Conservation (phyloP, 2,329 filamentous ascomycete species). For the Colletotrichum zoysiae region DNA sequence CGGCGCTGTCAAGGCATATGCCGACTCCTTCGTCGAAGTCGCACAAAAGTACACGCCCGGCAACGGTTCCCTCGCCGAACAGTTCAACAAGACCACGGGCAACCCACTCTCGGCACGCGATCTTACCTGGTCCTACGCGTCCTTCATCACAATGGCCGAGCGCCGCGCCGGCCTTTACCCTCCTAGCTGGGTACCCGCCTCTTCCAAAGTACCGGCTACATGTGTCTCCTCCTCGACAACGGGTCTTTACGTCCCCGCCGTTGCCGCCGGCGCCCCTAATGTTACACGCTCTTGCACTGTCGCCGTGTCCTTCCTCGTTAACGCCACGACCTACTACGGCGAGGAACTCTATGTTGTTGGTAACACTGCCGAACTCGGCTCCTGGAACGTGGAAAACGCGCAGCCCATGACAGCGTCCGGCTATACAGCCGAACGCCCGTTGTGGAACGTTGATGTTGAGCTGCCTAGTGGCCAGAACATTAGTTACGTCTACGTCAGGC, state of each 20-base stretch:
- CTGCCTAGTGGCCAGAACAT: constrained; percentile 56
- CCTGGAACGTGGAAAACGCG: constrained; percentile 56
- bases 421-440: constrained; percentile 57
- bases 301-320: constrained; percentile 59
- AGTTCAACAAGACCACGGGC: constrained; percentile 57
- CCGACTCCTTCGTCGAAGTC: constrained; percentile 65
- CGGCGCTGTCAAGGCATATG: constrained; percentile 63
- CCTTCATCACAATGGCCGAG: constrained; percentile 61
- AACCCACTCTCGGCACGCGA: constrained; percentile 59
- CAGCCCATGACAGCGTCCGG: constrained; percentile 55
- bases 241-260: constrained; percentile 52
- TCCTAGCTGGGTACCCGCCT: constrained; percentile 47
- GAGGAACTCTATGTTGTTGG: constrained; percentile 62
- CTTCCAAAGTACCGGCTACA: constrained; percentile 45
- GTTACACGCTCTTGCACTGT: constrained; percentile 49
- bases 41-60: constrained; percentile 61
- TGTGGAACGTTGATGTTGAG: constrained; percentile 59
- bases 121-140: constrained; percentile 66
- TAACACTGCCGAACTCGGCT: constrained; percentile 56
- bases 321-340: constrained; percentile 60
- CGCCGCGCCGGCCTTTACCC: constrained; percentile 53
- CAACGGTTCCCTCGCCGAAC: constrained; percentile 62
- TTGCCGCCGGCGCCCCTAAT: constrained; percentile 52
- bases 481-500: constrained; percentile 60
- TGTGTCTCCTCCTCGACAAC: constrained; percentile 46